Percentiles rank a stretch among this genome's conserved stretches.
phyloP scores from a whole-genome alignment of 2,329 filamentous ascomycete species.

The Bipolaris gigantea region DNA sequence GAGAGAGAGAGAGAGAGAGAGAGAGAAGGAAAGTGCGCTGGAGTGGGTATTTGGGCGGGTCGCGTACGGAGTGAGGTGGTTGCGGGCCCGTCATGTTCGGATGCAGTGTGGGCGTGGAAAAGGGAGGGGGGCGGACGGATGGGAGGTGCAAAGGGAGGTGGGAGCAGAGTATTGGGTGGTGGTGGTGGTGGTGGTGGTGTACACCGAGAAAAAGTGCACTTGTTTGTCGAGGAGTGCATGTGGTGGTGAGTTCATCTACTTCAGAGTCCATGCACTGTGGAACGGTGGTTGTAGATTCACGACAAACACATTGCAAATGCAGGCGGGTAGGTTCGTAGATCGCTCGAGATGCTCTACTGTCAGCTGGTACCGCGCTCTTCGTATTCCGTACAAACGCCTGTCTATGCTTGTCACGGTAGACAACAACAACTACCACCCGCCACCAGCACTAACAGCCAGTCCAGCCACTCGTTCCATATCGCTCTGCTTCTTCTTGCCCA shows the following conservation, averaged over 20 bases:
- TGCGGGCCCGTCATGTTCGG: background rate
- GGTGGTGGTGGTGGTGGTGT: no score
- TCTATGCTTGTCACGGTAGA: background rate
- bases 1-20: no score
- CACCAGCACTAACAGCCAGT: constrained; percentile 85
- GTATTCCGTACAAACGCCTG: constrained; percentile 8
- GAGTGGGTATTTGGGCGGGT: background rate
- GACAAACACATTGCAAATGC: no score
- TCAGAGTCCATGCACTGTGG: no score
- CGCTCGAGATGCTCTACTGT: background rate
- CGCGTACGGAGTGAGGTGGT: background rate
- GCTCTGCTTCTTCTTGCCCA: constrained; percentile 67
- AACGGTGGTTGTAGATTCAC: no score
- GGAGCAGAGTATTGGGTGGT: background rate
- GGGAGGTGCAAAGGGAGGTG: background rate
- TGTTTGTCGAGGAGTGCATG: no score
- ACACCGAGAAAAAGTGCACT: no score
- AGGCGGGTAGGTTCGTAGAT: background rate
- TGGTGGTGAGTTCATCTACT: no score
- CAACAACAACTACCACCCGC: constrained; percentile 72
- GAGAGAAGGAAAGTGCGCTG: no score
- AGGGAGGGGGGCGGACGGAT: background rate
- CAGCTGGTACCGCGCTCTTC: background rate
- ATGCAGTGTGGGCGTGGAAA: background rate
- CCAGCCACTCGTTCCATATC: constrained; percentile 84